These are phyloP conservation scores for Plasmodium cynomolgi DNA, from an alignment of 169 alveolate genomes.

Conservation along the genomic window DNA sequence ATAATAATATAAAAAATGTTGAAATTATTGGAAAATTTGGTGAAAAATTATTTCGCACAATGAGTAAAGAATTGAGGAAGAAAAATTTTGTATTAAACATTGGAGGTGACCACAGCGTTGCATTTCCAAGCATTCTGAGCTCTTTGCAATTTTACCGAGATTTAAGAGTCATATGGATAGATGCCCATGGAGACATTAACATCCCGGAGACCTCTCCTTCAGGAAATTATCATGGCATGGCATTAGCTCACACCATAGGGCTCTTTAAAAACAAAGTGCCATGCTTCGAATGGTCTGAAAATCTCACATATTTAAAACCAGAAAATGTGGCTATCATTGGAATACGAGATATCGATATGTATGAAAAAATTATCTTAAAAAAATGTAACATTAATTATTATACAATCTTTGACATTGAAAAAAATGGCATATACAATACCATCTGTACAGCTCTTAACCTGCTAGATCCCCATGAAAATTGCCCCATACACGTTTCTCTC, in stretches of 20 bases:
- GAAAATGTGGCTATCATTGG: slow-evolving; percentile 75
- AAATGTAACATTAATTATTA: slow-evolving; percentile 63
- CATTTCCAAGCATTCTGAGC: slow-evolving; percentile 78
- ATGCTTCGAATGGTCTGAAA: slow-evolving; percentile 76
- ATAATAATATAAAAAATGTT: slow-evolving; percentile 33
- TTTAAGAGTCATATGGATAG: slow-evolving; percentile 82
- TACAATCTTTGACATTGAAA: slow-evolving; percentile 75
- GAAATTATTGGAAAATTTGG: slow-evolving; percentile 30
- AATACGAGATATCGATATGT: slow-evolving; percentile 76
- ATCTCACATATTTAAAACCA: slow-evolving; percentile 48
- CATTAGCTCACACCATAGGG: slow-evolving; percentile 79
- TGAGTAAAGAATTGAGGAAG: slow-evolving; percentile 47
- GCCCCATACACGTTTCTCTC: slow-evolving; percentile 72
- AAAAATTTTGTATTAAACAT: slow-evolving; percentile 75
- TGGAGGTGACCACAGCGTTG: slow-evolving; percentile 86
- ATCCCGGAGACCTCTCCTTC: slow-evolving; percentile 82
- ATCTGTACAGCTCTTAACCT: slow-evolving; percentile 64
- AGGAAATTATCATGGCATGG: slow-evolving; percentile 83
- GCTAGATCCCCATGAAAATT: slow-evolving; percentile 73
- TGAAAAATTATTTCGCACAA: slow-evolving; percentile 17
- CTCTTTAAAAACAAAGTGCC: slow-evolving; percentile 68
- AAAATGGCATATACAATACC: slow-evolving; percentile 73
- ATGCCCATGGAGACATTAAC: slow-evolving; percentile 85
- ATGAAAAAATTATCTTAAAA: slow-evolving; percentile 71
- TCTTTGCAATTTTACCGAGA: slow-evolving; percentile 61